Evolutionary conservation across 2,329 filamentous ascomycete species (phyloP).

Genomic region (Calonectria montana): DNA sequence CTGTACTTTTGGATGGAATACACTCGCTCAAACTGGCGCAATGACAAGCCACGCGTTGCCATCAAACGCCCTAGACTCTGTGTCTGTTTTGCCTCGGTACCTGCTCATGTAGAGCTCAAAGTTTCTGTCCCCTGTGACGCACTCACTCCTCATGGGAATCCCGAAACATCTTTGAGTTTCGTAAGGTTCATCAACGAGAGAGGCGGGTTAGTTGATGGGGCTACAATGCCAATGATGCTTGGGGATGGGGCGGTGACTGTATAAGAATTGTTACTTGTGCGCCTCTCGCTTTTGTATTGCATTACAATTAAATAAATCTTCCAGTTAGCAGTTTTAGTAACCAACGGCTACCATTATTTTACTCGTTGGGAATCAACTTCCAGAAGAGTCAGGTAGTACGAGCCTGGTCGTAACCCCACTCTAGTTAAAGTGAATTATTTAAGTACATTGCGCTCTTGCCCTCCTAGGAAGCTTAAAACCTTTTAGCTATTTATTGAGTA

Average conservation of each 20-base stretch:
- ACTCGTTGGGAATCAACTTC: too few species aligned
- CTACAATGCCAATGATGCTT: background rate
- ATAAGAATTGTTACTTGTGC: background rate
- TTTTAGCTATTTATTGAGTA: background rate
- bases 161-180: background rate
- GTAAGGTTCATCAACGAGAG: background rate
- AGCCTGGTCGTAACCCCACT: background rate
- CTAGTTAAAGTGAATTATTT: background rate
- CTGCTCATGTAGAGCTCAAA: background rate
- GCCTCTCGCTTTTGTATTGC: too few species aligned
- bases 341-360: too few species aligned
- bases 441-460: background rate
- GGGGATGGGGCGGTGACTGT: background rate
- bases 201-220: background rate
- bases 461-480: background rate
- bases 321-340: too few species aligned
- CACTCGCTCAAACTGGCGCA: background rate
- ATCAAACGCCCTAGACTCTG: background rate
- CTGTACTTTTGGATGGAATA: background rate
- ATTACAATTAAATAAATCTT: too few species aligned
- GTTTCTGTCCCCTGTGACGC: background rate
- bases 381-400: too few species aligned
- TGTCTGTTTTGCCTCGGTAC: background rate
- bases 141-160: background rate
- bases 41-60: background rate